A percentile compares a stretch with the other conserved stretches of the same genome.
phyloP scores from a whole-genome alignment of 768 basidiomycete genomes.

The Auricularia sp. region DNA sequence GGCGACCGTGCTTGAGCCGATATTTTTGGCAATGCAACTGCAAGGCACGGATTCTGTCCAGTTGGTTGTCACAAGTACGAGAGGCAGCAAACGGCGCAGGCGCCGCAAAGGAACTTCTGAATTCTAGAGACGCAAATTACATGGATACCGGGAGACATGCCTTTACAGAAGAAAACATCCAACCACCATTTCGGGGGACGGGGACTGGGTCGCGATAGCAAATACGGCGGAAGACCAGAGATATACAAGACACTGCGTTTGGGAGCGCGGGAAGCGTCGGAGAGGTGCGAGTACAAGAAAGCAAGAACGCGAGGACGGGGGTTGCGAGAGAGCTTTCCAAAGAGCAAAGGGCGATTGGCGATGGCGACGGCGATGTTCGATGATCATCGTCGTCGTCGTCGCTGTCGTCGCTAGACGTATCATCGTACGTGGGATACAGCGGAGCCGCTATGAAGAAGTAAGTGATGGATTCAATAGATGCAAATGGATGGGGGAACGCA shows the following conservation, averaged over 20 bases:
- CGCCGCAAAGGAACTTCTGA: too few relatives aligned
- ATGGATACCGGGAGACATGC: too few relatives aligned
- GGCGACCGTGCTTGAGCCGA: too few relatives aligned
- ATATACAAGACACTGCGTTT: not conserved
- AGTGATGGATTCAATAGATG: not conserved
- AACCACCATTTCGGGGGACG: not conserved
- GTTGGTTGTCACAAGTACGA: too few relatives aligned
- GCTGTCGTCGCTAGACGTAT: constrained; percentile 45
- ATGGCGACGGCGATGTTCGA: not conserved
- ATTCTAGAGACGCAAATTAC: too few relatives aligned
- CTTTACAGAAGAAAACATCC: not conserved
- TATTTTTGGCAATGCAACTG: too few relatives aligned
- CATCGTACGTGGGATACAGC: constrained; percentile 24
- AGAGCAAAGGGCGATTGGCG: not conserved
- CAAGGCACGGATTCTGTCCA: too few relatives aligned
- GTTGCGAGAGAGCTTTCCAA: not conserved
- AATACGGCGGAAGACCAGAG: not conserved
- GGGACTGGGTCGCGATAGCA: not conserved
- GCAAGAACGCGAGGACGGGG: not conserved
- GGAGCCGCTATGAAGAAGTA: not conserved
- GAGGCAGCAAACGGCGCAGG: too few relatives aligned
- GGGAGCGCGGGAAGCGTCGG: not conserved
- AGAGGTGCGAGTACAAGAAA: not conserved
- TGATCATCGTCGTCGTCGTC: constrained; percentile 34
- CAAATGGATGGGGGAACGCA: too few relatives aligned